Evolutionary conservation across 345 rosid species (phyloP).

Genomic region (Eutrema japonicum): DNA sequence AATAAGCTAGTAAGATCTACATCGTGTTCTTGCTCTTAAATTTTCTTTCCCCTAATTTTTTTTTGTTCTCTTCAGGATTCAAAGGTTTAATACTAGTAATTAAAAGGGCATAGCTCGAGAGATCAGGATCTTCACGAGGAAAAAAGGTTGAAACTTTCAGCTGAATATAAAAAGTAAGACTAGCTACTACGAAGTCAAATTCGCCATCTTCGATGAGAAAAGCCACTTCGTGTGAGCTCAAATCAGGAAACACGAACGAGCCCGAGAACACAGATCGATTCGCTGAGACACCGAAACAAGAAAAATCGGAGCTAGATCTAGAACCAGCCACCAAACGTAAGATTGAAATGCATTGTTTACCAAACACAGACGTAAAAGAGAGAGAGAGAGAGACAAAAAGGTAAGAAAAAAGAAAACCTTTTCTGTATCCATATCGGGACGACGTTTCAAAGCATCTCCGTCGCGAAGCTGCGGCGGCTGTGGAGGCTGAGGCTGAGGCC

Average conservation of each 20-base stretch:
- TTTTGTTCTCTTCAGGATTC: not conserved
- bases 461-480: constrained; percentile 41
- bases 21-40: not conserved
- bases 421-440: constrained; percentile 53
- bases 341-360: constrained; percentile 21
- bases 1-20: constrained; percentile 24
- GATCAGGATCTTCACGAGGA: constrained; percentile 9
- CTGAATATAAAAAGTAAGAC: not conserved
- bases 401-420: constrained; percentile 43
- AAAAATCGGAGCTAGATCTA: constrained; percentile 29
- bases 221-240: constrained; percentile 10
- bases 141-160: not conserved
- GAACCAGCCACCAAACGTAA: constrained; percentile 14
- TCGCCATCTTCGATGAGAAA: not conserved
- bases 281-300: not conserved
- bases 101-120: not conserved
- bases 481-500: constrained; percentile 50
- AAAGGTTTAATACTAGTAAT: constrained; percentile 2
- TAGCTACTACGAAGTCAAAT: constrained; percentile 33
- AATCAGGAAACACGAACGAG: not conserved
- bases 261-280: constrained; percentile 39
- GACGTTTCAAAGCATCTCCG: constrained; percentile 51
- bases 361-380: constrained; percentile 27
- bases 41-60: not conserved
- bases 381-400: not conserved